Percentiles rank a stretch among this genome's conserved stretches.
Conservation (phyloP, 345 rosid genomes). For the Murraya paniculata region DNA sequence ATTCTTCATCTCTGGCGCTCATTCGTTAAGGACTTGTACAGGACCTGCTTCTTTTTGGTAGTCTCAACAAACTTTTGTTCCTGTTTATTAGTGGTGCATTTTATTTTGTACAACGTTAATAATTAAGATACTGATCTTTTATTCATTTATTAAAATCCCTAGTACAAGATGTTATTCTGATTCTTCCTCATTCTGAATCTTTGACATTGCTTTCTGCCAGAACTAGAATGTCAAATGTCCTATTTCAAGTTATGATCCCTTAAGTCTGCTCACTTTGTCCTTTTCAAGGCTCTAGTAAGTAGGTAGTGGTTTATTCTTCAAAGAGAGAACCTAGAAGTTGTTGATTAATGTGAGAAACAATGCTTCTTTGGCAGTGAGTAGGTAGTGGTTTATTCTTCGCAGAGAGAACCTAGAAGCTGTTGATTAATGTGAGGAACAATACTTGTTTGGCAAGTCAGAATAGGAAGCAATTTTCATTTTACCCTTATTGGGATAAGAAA, state of each 20-base stretch:
- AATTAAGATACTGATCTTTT: neutral
- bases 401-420: neutral
- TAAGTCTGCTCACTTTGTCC: neutral
- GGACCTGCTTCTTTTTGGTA: neutral
- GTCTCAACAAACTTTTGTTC: neutral
- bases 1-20: neutral
- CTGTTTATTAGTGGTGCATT: neutral
- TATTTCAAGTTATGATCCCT: neutral
- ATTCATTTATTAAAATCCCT: neutral
- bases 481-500: no score
- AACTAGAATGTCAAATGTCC: neutral
- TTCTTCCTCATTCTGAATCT: neutral
- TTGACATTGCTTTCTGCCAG: neutral
- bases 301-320: no score
- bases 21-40: neutral
- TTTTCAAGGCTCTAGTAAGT: neutral
- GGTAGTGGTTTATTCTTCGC: no score
- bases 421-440: neutral
- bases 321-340: neutral
- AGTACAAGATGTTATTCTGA: neutral
- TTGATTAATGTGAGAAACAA: no score
- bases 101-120: neutral
- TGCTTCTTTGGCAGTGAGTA: no score
- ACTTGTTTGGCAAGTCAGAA: neutral
- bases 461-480: neutral